Evolutionary conservation across 306 rosid genomes (phyloP).

Genomic region (cucumber (Cucumis sativus)): Cucumber_9930_V3 NC_026660.2:25897501-25898000

Average conservation of each 20-base stretch:
- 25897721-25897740: constrained; percentile 97
- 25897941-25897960: neutral
- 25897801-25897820: neutral
- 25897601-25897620: neutral
- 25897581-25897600: neutral
- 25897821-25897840: neutral
- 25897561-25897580: neutral
- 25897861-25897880: neutral
- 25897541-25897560: neutral
- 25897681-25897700: neutral
- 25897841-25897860: neutral
- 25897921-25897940: neutral
- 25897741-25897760: constrained; percentile 89
- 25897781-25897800: constrained; percentile 5
- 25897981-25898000: neutral
- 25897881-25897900: neutral
- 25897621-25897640: neutral
- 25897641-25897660: neutral
- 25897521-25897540: neutral
- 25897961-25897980: neutral
- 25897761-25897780: constrained; percentile 95
- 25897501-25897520: too few relatives aligned
- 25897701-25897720: constrained; percentile 85
- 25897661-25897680: neutral
- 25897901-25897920: neutral